phyloP scores from a whole-genome alignment of 306 rosid genomes.

The Phaseolus lunatus region DNA sequence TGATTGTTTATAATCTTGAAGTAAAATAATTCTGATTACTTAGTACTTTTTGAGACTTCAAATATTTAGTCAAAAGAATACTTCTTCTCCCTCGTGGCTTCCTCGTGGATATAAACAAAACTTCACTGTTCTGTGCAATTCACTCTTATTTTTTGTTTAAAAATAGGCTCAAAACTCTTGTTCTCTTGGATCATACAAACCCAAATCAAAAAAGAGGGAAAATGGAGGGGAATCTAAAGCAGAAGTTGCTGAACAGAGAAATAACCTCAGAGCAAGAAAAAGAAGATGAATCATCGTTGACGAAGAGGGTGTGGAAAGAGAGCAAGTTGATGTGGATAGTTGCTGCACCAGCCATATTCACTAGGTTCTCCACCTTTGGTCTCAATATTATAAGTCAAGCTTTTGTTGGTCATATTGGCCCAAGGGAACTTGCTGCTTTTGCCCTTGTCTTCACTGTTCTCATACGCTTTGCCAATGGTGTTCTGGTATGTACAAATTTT shows the following conservation, averaged over 20 bases:
- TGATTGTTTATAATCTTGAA: no score
- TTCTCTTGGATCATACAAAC: neutral
- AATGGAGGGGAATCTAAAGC: conserved; percentile 41
- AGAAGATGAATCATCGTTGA: conserved; percentile 38
- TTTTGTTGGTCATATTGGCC: conserved; percentile 58
- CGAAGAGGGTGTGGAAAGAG: conserved; percentile 51
- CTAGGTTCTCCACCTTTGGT: conserved; percentile 52
- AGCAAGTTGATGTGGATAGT: conserved; percentile 56
- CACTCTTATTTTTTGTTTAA: no score
- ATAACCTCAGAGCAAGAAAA: neutral
- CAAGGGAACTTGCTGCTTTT: conserved; percentile 58
- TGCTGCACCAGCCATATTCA: conserved; percentile 58
- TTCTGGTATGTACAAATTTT: conserved; percentile 44
- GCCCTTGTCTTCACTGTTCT: conserved; percentile 53
- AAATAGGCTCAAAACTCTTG: no score
- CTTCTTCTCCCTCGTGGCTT: neutral
- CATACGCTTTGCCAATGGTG: conserved; percentile 53
- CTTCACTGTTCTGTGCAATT: no score
- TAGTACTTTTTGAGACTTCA: no score
- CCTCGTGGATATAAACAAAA: neutral
- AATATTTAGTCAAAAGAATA: no score
- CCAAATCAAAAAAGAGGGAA: neutral
- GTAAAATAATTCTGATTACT: no score
- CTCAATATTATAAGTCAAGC: conserved; percentile 54
- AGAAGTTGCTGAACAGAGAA: conserved; percentile 29